These are phyloP conservation scores for Trichoderma aggressivum DNA, from an alignment of 2,329 filamentous ascomycete species.

Conservation along the genomic window DNA sequence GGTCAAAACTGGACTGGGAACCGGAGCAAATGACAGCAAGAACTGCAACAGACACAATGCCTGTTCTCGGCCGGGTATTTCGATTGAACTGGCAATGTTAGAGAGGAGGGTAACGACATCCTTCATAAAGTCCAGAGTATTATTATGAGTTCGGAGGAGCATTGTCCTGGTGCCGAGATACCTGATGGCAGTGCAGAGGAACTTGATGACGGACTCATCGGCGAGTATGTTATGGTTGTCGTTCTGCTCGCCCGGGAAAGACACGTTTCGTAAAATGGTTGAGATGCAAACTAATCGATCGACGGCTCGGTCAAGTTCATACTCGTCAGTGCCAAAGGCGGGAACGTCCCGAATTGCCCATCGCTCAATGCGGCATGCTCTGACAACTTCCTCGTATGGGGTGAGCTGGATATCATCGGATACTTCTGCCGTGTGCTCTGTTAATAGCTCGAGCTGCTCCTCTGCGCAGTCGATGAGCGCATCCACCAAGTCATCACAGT, in stretches of 20 bases:
- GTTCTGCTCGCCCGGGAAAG: conserved; percentile 63
- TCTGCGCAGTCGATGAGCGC: conserved; percentile 87
- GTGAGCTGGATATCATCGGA: conserved; percentile 81
- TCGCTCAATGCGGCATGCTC: conserved; percentile 72
- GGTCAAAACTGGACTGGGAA: conserved; percentile 60
- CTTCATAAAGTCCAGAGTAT: conserved; percentile 96
- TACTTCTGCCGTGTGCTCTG: conserved; percentile 78
- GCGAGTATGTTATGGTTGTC: conserved; percentile 72
- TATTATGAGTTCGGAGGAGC: conserved; percentile 75
- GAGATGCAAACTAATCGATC: conserved; percentile 87
- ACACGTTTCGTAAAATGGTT: conserved; percentile 88
- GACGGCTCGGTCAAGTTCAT: conserved; percentile 81
- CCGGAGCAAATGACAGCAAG: conserved; percentile 83
- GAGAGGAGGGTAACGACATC: conserved; percentile 86
- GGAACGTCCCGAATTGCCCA: conserved; percentile 69
- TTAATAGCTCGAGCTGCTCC: conserved; percentile 79
- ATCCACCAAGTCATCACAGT: conserved; percentile 85
- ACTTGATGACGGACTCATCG: conserved; percentile 73
- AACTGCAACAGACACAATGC: conserved; percentile 84
- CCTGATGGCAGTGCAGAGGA: conserved; percentile 78
- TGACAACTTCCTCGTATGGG: conserved; percentile 82
- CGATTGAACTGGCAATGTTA: conserved; percentile 77
- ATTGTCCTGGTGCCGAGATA: conserved; percentile 87
- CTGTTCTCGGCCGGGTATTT: conserved; percentile 82
- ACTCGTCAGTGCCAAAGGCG: conserved; percentile 70